Evolutionary conservation across 495 filamentous ascomycete species (phyloP).

Genomic region (Talaromyces proteolyticus): DNA sequence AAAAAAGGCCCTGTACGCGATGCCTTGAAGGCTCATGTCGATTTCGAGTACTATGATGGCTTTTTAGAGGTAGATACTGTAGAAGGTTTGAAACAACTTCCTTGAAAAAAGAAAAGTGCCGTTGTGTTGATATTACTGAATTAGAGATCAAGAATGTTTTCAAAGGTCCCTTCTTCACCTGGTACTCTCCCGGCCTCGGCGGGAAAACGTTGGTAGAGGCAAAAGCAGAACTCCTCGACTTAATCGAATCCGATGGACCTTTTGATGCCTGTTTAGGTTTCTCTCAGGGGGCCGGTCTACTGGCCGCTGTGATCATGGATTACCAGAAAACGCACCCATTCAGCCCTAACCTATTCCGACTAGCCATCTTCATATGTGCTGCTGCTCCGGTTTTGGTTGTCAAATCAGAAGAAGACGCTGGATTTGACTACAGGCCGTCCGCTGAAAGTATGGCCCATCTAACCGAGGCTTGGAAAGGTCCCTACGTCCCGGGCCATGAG

Average conservation of each 20-base stretch:
- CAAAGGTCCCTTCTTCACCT: constrained; percentile 32
- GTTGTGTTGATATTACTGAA: not conserved
- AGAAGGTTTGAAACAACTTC: too few species aligned
- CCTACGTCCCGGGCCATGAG: not conserved
- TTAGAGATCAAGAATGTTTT: constrained; percentile 30
- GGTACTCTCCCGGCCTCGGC: constrained; percentile 19
- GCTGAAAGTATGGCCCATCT: not conserved
- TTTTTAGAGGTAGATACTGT: not conserved
- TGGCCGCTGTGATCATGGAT: constrained; percentile 26
- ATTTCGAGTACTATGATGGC: not conserved
- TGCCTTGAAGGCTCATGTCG: not conserved
- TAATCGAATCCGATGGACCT: constrained; percentile 29
- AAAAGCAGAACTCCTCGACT: constrained; percentile 23
- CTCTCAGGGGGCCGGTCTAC: constrained; percentile 37
- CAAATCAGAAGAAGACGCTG: not conserved
- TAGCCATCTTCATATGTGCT: constrained; percentile 35
- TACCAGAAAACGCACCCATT: constrained; percentile 23
- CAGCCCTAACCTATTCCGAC: constrained; percentile 25
- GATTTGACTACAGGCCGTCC: not conserved
- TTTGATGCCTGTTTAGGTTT: constrained; percentile 42
- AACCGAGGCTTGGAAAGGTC: not conserved
- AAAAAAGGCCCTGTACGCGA: not conserved
- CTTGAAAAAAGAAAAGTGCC: too few species aligned
- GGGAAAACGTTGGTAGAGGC: constrained; percentile 20
- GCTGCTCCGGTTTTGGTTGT: constrained; percentile 17